Conservation (phyloP, 2,329 filamentous ascomycete genomes). For the Fusarium keratoplasticum region DNA sequence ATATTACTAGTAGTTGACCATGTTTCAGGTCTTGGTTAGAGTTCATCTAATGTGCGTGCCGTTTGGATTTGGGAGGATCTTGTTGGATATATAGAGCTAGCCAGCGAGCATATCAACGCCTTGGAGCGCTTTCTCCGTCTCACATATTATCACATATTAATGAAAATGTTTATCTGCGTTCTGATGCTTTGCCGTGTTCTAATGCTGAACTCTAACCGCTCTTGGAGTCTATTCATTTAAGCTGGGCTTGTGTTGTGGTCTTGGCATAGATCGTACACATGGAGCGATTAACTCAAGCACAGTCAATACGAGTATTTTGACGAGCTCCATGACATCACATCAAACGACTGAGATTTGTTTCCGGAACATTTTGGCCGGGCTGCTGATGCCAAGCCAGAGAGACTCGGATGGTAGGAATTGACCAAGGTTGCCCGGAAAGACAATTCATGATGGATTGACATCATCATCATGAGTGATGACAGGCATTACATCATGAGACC, state of each 20-base stretch:
- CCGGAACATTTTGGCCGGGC: not conserved
- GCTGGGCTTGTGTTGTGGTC: too few species aligned
- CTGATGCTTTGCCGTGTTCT: not conserved
- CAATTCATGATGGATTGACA: constrained; percentile 25
- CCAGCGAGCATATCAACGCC: not conserved
- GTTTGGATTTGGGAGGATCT: not conserved
- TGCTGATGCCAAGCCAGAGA: not conserved
- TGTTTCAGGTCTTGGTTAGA: not conserved
- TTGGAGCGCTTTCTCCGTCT: not conserved
- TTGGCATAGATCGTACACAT: not conserved
- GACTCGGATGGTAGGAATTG: not conserved
- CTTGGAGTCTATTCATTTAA: not conserved
- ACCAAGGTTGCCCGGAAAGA: not conserved
- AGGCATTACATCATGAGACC: constrained; percentile 35
- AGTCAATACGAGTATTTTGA: not conserved
- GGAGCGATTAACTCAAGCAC: not conserved
- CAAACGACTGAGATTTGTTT: not conserved
- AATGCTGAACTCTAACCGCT: not conserved
- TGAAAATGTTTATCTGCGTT: not conserved
- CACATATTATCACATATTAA: not conserved
- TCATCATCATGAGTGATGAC: constrained; percentile 26
- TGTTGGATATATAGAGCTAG: not conserved
- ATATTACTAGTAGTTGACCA: not conserved
- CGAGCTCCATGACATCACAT: not conserved
- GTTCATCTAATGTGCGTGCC: not conserved